Evolutionary conservation across 148 eudicot species (phyloP).

Genomic region (Selenicereus undatus): DNA sequence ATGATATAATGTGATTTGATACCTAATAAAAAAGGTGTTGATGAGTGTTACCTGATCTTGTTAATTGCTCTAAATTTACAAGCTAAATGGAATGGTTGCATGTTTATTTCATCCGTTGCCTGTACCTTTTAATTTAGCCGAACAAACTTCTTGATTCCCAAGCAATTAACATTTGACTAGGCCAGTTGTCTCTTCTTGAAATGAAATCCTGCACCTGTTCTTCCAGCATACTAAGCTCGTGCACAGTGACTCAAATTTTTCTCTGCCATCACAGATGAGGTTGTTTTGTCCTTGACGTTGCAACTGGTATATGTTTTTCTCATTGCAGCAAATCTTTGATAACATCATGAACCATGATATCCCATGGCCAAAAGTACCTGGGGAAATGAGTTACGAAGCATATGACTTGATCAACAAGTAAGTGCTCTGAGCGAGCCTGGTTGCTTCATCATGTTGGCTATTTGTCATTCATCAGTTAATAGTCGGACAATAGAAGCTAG

Average conservation of each 20-base stretch:
- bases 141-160: too few species aligned
- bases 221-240: neutral
- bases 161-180: neutral
- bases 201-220: neutral
- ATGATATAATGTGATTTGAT: neutral
- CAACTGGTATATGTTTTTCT: constrained; percentile 10
- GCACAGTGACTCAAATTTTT: neutral
- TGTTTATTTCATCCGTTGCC: neutral
- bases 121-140: neutral
- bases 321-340: constrained; percentile 86
- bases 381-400: constrained; percentile 84
- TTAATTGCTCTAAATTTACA: neutral
- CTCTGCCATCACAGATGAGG: neutral
- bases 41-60: neutral
- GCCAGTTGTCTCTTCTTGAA: neutral
- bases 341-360: constrained; percentile 92
- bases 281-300: constrained; percentile 10
- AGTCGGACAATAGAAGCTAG: neutral
- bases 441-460: constrained; percentile 2
- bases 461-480: neutral
- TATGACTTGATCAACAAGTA: constrained; percentile 86
- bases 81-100: neutral
- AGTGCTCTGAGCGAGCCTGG: constrained; percentile 22
- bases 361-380: constrained; percentile 92
- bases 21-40: neutral